Evolutionary conservation across 768 basidiomycete species (phyloP).

Genomic region (Tubosaeta brunneosetosa): DNA sequence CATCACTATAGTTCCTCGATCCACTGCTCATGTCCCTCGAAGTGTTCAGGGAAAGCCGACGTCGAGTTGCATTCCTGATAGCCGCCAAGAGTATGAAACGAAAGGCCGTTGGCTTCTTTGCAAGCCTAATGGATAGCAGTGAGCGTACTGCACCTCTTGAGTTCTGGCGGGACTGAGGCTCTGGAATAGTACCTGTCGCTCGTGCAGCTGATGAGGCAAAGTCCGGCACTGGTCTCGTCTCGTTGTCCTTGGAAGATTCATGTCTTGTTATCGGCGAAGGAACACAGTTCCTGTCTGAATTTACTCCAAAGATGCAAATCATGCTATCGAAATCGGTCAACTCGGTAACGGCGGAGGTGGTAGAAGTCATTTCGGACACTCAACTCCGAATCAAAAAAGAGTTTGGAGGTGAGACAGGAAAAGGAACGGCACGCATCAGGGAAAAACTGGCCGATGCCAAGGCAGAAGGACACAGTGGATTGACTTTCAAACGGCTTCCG

Average conservation of each 20-base stretch:
- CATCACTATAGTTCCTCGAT: constrained; percentile 73
- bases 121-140: constrained; percentile 86
- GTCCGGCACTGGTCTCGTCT: constrained; percentile 67
- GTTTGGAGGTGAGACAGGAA: constrained; percentile 77
- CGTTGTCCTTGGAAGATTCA: constrained; percentile 70
- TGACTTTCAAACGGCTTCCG: constrained; percentile 80
- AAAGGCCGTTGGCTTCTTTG: constrained; percentile 74
- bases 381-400: constrained; percentile 80
- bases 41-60: constrained; percentile 76
- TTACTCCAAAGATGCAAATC: constrained; percentile 77
- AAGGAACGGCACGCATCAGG: constrained; percentile 60
- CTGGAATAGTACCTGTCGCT: constrained; percentile 74
- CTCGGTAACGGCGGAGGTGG: constrained; percentile 76
- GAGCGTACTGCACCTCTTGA: constrained; percentile 21
- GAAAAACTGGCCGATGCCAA: constrained; percentile 63
- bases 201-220: constrained; percentile 86
- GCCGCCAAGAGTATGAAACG: constrained; percentile 88
- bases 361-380: constrained; percentile 86
- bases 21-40: constrained; percentile 81
- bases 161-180: constrained; percentile 6
- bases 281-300: constrained; percentile 72
- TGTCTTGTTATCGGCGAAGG: constrained; percentile 77
- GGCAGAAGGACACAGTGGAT: constrained; percentile 51
- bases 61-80: constrained; percentile 80
- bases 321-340: constrained; percentile 78